Evolutionary conservation across 352 stramenopile species (phyloP), one percentile per base, ranked within the genome.

Genomic region (Pythium dissotocum): DNA sequence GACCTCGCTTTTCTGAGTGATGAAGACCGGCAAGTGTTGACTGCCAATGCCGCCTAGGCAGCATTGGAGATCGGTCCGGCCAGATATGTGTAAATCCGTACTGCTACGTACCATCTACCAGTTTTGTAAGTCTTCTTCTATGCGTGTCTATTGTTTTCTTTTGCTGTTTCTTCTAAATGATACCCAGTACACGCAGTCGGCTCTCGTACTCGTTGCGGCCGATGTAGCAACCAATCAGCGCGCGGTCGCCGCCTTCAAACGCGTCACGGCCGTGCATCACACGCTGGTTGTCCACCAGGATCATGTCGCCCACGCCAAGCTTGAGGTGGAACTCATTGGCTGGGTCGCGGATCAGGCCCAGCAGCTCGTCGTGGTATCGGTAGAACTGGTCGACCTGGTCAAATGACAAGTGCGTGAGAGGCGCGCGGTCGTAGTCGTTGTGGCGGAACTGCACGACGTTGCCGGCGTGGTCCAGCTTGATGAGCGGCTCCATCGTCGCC

Each of bases 151-250:
- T 14, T 69, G 40, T 48, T n/a, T 69, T 80, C 36, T 42, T 38
- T 42, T 42, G 36, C 16, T 14, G 36, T 42, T 42, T 14, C 16
- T 4, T 42, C 36, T 42, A 95, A 71, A 95, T 89, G 69, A 95
- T 92, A n/a, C 71, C 77, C 5, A 95, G 75, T 35, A 92, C 76
- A 28, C 87, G 87, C n/a, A 95, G 76, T 12, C 87, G 80, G 59
- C 85, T 94, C 54, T 95, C 87, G 68, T 93, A 97, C 70, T 95
- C 87, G 55, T 75, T 93, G 53, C 80, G 83, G 30, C 88, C 87
- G 60, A 97, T 95, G 81, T 97, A 97, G 72, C 89, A 95, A 18
- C 89, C 89, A 59, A 97, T 88, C 36, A 97, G 77, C 36, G 86
- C 86, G 30, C 89, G 83, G 10, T 91, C 83, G 40, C 84, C 82